A percentile compares a stretch with the other conserved stretches of the same genome.
Conservation (phyloP, 2,329 filamentous ascomycete genomes). For the Fusarium concolor region DNA sequence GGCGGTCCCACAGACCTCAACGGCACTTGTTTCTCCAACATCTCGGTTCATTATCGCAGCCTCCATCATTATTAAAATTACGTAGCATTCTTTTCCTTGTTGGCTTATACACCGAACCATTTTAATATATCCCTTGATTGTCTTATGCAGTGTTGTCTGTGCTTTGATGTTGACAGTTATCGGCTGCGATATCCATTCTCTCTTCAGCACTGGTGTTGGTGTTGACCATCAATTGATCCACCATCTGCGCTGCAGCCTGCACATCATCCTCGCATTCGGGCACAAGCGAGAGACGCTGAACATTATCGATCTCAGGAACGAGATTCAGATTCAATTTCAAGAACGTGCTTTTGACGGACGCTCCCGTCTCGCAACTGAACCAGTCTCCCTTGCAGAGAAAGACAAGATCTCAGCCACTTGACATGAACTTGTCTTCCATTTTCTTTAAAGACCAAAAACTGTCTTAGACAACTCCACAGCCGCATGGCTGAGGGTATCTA, state of each 20-base stretch:
- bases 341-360: slow-evolving; percentile 19
- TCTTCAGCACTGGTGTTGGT: not conserved
- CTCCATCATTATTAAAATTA: slow-evolving; percentile 34
- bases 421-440: slow-evolving; percentile 14
- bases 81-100: slow-evolving; percentile 36
- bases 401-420: slow-evolving; percentile 12
- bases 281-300: slow-evolving; percentile 23
- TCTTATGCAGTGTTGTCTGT: not conserved
- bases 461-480: slow-evolving; percentile 37
- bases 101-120: slow-evolving; percentile 6
- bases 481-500: slow-evolving; percentile 11
- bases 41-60: slow-evolving; percentile 38
- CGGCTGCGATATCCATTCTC: not conserved
- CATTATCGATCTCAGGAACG: not conserved
- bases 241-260: slow-evolving; percentile 20
- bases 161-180: slow-evolving; percentile 1
- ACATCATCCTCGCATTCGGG: slow-evolving; percentile 31
- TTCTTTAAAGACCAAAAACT: slow-evolving; percentile 12
- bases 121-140: slow-evolving; percentile 10
- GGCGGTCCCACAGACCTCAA: slow-evolving; percentile 33
- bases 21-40: slow-evolving; percentile 45
- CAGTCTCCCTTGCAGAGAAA: slow-evolving; percentile 25
- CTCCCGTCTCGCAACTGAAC: slow-evolving; percentile 18
- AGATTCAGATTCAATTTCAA: slow-evolving; percentile 16
- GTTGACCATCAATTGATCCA: slow-evolving; percentile 6